These are phyloP conservation scores for Trametes meyenii DNA, from an alignment of 768 basidiomycete genomes.

Conservation along the genomic window DNA sequence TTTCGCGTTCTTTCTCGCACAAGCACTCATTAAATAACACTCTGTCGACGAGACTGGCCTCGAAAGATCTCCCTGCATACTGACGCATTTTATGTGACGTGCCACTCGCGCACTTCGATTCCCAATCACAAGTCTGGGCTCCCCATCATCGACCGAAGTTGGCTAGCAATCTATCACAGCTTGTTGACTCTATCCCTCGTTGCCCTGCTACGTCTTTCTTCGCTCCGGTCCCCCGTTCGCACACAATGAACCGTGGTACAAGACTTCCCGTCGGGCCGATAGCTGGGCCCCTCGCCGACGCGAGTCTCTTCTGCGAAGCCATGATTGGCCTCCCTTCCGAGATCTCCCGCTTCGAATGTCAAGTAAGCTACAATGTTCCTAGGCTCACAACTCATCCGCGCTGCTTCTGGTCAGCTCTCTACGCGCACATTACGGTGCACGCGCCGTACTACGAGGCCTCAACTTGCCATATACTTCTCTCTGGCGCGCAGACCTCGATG, in stretches of 20 bases:
- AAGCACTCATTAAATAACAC: background rate
- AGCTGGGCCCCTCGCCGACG: background rate
- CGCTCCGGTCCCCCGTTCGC: too few relatives aligned
- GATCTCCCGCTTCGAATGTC: conserved; percentile 12
- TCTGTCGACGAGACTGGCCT: background rate
- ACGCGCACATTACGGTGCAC: background rate
- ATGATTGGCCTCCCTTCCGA: conserved; percentile 3
- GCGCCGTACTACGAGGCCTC: background rate
- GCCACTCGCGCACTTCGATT: background rate
- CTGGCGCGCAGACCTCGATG: background rate
- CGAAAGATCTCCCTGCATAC: background rate
- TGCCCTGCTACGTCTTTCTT: too few relatives aligned
- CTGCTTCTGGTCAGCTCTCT: background rate
- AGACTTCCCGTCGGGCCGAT: background rate
- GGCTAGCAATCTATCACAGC: conserved; percentile 12
- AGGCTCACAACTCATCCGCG: background rate
- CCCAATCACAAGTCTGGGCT: background rate
- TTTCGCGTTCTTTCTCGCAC: background rate
- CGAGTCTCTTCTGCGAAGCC: background rate
- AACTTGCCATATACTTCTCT: background rate
- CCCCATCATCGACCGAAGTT: background rate
- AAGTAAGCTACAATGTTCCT: conserved; percentile 15
- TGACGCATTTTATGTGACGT: background rate
- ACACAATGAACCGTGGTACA: background rate
- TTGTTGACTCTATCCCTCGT: background rate